Conservation (phyloP, 1,284 basidiomycete species). For the Moesziomyces parantarcticus region DNA sequence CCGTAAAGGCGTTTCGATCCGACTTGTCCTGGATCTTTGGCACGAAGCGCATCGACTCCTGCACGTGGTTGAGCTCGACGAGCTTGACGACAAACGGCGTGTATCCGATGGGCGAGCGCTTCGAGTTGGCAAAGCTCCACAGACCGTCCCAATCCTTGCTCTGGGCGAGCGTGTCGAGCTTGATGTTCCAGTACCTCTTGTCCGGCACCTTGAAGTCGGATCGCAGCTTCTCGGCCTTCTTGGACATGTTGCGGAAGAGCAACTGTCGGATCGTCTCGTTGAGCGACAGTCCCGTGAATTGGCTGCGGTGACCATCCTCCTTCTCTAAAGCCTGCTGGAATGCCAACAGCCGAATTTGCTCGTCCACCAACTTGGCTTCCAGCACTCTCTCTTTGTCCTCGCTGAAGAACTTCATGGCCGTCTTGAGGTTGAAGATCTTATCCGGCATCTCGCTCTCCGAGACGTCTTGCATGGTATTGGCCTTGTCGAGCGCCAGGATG, state of each 20-base stretch:
- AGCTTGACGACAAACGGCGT: conserved; percentile 56
- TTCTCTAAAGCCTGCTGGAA: conserved; percentile 87
- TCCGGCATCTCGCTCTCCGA: conserved; percentile 35
- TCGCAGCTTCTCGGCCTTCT: conserved; percentile 62
- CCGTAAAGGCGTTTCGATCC: conserved; percentile 42
- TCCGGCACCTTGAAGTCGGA: conserved; percentile 64
- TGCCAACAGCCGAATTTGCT: conserved; percentile 79
- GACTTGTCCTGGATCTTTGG: conserved; percentile 53
- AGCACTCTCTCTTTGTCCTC: conserved; percentile 91
- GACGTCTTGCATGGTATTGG: conserved; percentile 21
- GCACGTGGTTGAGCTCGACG: conserved; percentile 52
- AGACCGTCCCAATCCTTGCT: conserved; percentile 55
- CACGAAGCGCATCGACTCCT: conserved; percentile 57
- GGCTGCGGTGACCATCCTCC: conserved; percentile 75
- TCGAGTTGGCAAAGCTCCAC: conserved; percentile 52
- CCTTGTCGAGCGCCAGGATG: conserved; percentile 82
- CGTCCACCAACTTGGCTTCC: conserved; percentile 95
- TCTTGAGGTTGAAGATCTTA: conserved; percentile 79
- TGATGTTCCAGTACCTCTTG: conserved; percentile 56
- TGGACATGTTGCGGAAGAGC: conserved; percentile 52
- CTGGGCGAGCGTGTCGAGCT: conserved; percentile 45
- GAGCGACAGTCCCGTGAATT: conserved; percentile 49
- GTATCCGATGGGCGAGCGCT: conserved; percentile 92
- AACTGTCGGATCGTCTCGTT: conserved; percentile 60
- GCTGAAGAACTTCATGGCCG: conserved; percentile 88